Conservation (phyloP, 139 green algal species). For the Asterochloris sp. region DNA sequence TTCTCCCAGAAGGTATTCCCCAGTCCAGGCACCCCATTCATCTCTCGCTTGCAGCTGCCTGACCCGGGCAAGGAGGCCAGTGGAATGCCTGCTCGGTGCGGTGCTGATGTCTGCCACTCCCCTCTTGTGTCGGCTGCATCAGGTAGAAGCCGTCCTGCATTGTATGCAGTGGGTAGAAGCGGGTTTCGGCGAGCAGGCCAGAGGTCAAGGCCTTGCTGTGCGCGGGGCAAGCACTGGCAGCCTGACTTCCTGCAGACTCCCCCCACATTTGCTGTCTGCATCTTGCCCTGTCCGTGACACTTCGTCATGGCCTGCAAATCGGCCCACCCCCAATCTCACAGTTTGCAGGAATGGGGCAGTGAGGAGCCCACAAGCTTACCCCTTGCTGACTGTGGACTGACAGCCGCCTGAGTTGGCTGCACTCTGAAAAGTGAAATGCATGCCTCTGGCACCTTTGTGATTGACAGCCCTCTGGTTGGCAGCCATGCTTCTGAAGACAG, state of each 20-base stretch:
- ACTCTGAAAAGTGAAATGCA: background rate
- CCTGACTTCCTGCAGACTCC: background rate
- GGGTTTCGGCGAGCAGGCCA: background rate
- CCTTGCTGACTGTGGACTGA: background rate
- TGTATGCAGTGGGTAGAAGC: background rate
- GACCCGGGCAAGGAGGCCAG: too few relatives aligned
- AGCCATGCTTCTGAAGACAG: background rate
- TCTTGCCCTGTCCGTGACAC: too few relatives aligned
- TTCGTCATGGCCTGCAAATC: too few relatives aligned
- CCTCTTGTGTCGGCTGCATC: background rate
- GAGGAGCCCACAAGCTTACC: background rate
- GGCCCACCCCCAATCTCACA: too few relatives aligned
- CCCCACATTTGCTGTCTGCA: background rate
- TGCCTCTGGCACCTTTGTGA: background rate
- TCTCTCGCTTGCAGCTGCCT: background rate
- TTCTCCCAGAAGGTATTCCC: slow-evolving; percentile 25
- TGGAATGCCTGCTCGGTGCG: background rate
- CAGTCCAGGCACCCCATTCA: background rate
- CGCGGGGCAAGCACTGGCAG: too few relatives aligned
- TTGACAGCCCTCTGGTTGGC: background rate
- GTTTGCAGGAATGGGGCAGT: background rate
- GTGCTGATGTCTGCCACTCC: background rate
- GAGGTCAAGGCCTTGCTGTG: background rate
- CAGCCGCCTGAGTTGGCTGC: background rate
- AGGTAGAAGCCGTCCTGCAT: background rate